Evolutionary conservation across 2,329 filamentous ascomycete genomes (phyloP), one percentile per base, ranked within the genome.

Genomic region (Piedraia hortae): DNA sequence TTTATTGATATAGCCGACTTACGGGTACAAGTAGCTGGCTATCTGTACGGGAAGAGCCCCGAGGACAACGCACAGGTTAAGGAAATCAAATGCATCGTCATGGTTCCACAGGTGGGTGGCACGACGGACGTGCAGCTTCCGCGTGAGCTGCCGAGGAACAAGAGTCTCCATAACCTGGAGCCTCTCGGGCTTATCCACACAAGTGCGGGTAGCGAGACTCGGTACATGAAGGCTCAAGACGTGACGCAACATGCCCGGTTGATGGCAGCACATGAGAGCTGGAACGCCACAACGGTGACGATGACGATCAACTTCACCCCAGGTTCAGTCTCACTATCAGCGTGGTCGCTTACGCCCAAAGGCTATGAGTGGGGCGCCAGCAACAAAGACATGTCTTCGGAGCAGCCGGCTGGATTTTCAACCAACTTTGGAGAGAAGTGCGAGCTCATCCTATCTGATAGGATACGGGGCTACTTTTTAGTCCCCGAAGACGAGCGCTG

Each of bases 1-100:
- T 97, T 97, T 56, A 93, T 97, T 50, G 85, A 75, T 12, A 88
- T 97, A 40, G 72, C 85, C 20, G 85, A 97, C 51, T 62, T 97
- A 25, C 73, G 88, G 21, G 80, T 93, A 8, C 85, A 97, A 47
- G 80, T 97, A 21, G 80, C 82, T 9, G 85, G 80, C 1, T 97
- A 90, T 44, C 59, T 97, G 1, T 97, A 97, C 43, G 85, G 85
- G 32, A 65, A 65, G 20, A 90, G 82, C 1, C 80, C 85, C 3
- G 69, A 74, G 4, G 85, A 93, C 49, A 91, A 93, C 39, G 72
- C 82, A 32, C 75, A 89, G 40, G 74, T 97, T 46, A 97, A 93
- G 58, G 88, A 97, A 44, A 68, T 97, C 41, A 70, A 73, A 38
- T 89, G 75, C 33, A 91, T 97, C 37, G 82, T 90, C 35, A 85